Evolutionary conservation across 352 stramenopile species (phyloP).

Genomic region (Phytopythium boreale): DNA sequence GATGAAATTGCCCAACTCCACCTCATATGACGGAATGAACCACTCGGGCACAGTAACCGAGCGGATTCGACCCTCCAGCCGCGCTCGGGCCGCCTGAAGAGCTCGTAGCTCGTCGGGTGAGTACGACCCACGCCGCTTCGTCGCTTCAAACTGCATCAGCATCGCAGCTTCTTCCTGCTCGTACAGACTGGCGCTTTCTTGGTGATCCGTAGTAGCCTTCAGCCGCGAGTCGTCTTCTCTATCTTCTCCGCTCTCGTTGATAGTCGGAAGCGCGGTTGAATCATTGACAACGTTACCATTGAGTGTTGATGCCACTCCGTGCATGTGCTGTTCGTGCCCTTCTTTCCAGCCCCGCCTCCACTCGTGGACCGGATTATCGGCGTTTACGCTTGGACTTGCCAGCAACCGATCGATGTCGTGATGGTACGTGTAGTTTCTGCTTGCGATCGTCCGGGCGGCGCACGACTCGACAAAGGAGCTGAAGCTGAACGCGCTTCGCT

Average conservation of each 20-base stretch:
- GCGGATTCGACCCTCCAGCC: background rate
- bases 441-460: background rate
- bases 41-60: constrained; percentile 8
- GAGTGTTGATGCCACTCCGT: background rate
- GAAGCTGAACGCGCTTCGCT: constrained; percentile 1
- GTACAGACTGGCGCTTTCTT: background rate
- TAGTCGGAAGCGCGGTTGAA: background rate
- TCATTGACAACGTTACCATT: background rate
- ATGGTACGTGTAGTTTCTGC: background rate
- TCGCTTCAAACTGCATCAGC: background rate
- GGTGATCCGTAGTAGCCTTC: background rate
- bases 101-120: background rate
- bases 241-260: background rate
- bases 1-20: constrained; percentile 22
- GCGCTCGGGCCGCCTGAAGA: background rate
- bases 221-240: background rate
- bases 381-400: background rate
- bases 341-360: background rate
- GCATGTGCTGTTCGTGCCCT: background rate
- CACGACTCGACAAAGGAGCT: background rate
- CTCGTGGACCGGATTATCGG: background rate
- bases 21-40: constrained; percentile 32
- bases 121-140: background rate
- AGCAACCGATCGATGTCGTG: constrained; percentile 4
- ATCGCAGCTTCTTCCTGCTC: background rate